Evolutionary conservation across 805 yeast genomes (phyloP).

Genomic region (Kodamaea sagamina): DNA sequence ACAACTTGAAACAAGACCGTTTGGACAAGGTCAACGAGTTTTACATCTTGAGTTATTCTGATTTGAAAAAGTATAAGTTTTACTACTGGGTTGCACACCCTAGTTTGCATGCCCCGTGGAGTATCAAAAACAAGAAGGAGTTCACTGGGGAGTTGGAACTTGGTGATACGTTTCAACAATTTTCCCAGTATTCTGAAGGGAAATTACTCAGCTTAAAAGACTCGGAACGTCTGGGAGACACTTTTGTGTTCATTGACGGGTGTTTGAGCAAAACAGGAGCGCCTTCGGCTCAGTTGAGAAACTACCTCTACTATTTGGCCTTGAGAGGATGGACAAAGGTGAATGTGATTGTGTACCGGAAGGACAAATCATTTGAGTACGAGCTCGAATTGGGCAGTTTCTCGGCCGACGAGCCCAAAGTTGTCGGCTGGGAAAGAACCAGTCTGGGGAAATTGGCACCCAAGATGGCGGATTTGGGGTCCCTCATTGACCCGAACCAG

Average conservation of each 20-base stretch:
- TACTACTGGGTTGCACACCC: constrained; percentile 92
- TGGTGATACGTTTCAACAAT: constrained; percentile 3
- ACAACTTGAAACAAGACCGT: neutral
- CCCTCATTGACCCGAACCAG: constrained; percentile 76
- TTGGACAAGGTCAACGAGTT: constrained; percentile 30
- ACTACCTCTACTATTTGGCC: constrained; percentile 53
- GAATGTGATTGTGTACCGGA: constrained; percentile 28
- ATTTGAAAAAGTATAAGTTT: constrained; percentile 83
- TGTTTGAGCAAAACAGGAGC: constrained; percentile 23
- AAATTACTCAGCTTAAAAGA: neutral
- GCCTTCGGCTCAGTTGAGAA: constrained; percentile 54
- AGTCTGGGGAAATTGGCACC: constrained; percentile 66
- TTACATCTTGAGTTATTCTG: constrained; percentile 67
- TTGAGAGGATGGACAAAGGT: constrained; percentile 22
- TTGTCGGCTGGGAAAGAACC: constrained; percentile 92
- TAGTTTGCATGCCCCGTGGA: constrained; percentile 56
- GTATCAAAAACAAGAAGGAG: constrained; percentile 10
- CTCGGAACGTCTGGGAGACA: neutral
- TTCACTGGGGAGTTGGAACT: constrained; percentile 1
- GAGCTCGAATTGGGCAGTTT: constrained; percentile 22
- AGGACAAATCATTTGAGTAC: constrained; percentile 31
- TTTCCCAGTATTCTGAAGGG: neutral
- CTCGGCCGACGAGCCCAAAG: constrained; percentile 38
- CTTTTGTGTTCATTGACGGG: constrained; percentile 29
- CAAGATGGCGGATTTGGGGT: constrained; percentile 77